Evolutionary conservation across 108 stramenopile species (phyloP).

Genomic region (Parietichytrium sp.): DNA sequence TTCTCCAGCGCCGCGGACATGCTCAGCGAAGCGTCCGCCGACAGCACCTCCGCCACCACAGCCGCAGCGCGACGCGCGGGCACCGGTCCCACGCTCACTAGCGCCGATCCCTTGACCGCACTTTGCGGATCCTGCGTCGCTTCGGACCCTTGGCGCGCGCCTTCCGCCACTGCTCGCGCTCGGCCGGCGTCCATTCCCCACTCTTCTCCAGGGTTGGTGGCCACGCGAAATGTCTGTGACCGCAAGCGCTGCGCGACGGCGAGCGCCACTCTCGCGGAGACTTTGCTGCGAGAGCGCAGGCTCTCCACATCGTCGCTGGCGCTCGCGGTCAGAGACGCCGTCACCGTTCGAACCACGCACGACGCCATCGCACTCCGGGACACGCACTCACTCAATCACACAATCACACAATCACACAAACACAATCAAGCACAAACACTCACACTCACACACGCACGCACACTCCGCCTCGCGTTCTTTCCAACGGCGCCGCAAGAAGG

Average conservation of each 20-base stretch:
- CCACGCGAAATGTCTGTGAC: constrained; percentile 35
- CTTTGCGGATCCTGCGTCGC: too few relatives aligned
- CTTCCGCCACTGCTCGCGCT: neutral
- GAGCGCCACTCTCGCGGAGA: neutral
- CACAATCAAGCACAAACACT: too few relatives aligned
- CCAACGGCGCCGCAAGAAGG: too few relatives aligned
- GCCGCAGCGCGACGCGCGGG: too few relatives aligned
- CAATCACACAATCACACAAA: too few relatives aligned
- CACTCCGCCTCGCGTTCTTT: too few relatives aligned
- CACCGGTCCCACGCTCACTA: neutral
- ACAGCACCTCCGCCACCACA: neutral
- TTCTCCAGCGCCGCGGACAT: neutral
- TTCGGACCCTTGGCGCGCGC: neutral
- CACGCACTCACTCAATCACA: too few relatives aligned
- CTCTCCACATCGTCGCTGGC: neutral
- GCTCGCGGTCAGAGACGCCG: constrained; percentile 10
- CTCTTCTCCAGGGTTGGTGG: constrained; percentile 38
- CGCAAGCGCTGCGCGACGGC: neutral
- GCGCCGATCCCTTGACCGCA: neutral
- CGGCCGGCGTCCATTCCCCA: neutral
- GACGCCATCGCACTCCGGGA: too few relatives aligned
- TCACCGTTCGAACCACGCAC: constrained; percentile 35
- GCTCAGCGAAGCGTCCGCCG: neutral
- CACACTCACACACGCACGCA: too few relatives aligned
- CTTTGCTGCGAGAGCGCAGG: neutral